These are phyloP conservation scores for Flammula alnicola DNA, from an alignment of 1,284 basidiomycete genomes.

Conservation along the genomic window DNA sequence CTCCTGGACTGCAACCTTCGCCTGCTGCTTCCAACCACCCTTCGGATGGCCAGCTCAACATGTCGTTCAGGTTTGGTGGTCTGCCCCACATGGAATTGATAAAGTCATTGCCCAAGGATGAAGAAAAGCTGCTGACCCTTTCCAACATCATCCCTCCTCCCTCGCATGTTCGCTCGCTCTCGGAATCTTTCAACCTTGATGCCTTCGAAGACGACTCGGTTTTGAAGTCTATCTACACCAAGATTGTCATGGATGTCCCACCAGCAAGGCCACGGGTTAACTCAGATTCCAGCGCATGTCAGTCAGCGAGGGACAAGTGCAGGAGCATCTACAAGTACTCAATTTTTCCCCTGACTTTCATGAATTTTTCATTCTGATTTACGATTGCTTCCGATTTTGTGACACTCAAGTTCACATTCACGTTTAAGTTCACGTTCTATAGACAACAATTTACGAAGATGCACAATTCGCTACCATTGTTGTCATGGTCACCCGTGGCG, in stretches of 20 bases:
- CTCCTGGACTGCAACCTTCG: slow-evolving; percentile 23
- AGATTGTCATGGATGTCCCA: slow-evolving; percentile 40
- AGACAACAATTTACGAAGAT: too few species aligned
- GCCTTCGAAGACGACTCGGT: slow-evolving; percentile 56
- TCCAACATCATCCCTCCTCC: slow-evolving; percentile 76
- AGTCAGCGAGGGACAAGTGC: slow-evolving; percentile 16
- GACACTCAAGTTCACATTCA: too few species aligned
- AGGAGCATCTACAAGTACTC: slow-evolving; percentile 25
- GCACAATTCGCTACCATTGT: too few species aligned
- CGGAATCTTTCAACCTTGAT: slow-evolving; percentile 44
- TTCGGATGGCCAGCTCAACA: slow-evolving; percentile 68
- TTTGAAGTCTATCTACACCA: slow-evolving; percentile 61
- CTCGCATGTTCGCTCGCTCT: slow-evolving; percentile 52
- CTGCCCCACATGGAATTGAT: slow-evolving; percentile 29
- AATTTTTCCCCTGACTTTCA: too few species aligned
- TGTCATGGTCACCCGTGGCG: too few species aligned
- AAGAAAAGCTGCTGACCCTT: slow-evolving; percentile 53
- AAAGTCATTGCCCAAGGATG: slow-evolving; percentile 18
- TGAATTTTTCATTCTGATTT: too few species aligned
- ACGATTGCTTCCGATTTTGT: too few species aligned
- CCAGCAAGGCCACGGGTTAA: slow-evolving; percentile 32
- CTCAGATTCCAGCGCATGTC: slow-evolving; percentile 4
- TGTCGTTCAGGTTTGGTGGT: slow-evolving; percentile 75
- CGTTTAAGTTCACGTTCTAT: too few species aligned
- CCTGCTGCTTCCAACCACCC: slow-evolving; percentile 44